Evolutionary conservation across 2,329 filamentous ascomycete genomes (phyloP), one percentile per base, ranked within the genome.

Genomic region (Pseudodiploospora longispora): DNA sequence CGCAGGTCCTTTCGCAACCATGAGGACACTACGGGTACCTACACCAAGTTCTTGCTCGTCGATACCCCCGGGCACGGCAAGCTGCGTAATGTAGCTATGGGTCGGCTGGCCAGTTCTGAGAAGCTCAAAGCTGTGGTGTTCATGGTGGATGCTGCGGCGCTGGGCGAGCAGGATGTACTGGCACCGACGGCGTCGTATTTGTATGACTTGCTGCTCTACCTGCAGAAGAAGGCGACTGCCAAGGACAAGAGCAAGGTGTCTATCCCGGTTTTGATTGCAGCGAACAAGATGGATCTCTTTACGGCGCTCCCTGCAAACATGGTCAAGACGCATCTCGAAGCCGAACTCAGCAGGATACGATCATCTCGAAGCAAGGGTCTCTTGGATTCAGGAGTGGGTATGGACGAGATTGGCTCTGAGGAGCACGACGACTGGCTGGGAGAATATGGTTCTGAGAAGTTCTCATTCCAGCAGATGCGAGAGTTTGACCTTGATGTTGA

Each of bases 11-110:
- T 70, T 66, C 67, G 69, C 45, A 71, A 82, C 57, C 76, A 78
- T 62, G 75, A 80, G 52, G 70, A 75, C 49, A 59, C 66, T 34
- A 67, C 69, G 43, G 70, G 74, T 45, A 68, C 66, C 41, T 80
- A 84, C 59, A 81, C 78, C 52, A 84, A 81, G 60, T 87, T 93
- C 61, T 70, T 85, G 35, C 70, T 97, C 31, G 69, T 87, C 59
- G 93, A 98, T 68, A 97, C 91, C 1, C 93, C 93, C 0, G 93
- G 93, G 34, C 93, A 98, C 69, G 89, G 88, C 56, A 98, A 98
- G 68, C 80, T 98, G 47, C 87, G 93, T 48, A 76, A 80, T 55
- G 72, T 80, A 52, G 81, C 85, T 4, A 71, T 85, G 47, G 64
- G 71, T 36, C 69, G 66, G 42, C 66, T 83, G 28, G 59, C 53